Evolutionary conservation across 2,329 filamentous ascomycete genomes (phyloP).

Genomic region (Beauveria caledonica): DNA sequence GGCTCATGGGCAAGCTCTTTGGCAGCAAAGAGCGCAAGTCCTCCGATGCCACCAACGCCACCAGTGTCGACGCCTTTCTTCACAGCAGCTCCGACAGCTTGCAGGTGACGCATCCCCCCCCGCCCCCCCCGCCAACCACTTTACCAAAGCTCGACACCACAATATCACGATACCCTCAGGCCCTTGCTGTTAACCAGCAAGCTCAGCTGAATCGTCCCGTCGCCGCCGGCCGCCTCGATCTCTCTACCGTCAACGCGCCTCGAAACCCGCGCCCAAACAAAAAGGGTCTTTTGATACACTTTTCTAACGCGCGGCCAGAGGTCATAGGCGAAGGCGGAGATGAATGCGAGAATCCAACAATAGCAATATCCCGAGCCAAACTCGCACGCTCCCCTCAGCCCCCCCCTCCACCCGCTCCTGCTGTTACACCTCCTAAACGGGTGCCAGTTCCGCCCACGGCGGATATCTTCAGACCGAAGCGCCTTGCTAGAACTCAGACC

Average conservation of each 20-base stretch:
- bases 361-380: slow-evolving; percentile 16
- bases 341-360: slow-evolving; percentile 60
- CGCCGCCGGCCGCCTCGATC: slow-evolving; percentile 28
- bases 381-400: slow-evolving; percentile 18
- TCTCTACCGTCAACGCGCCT: slow-evolving; percentile 35
- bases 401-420: slow-evolving; percentile 17
- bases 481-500: slow-evolving; percentile 51
- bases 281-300: slow-evolving; percentile 67
- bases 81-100: slow-evolving; percentile 46
- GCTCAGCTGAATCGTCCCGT: slow-evolving; percentile 37
- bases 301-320: slow-evolving; percentile 63
- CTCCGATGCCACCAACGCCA: slow-evolving; percentile 27
- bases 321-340: slow-evolving; percentile 90
- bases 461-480: slow-evolving; percentile 43
- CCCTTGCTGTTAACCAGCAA: slow-evolving; percentile 36
- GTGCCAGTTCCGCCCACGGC: slow-evolving; percentile 13
- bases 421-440: background rate
- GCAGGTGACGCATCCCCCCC: slow-evolving; percentile 43
- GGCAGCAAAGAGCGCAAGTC: slow-evolving; percentile 36
- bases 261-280: slow-evolving; percentile 40
- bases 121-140: slow-evolving; percentile 29
- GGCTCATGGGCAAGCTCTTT: slow-evolving; percentile 58
- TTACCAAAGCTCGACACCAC: slow-evolving; percentile 47
- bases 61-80: slow-evolving; percentile 52
- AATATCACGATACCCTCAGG: slow-evolving; percentile 48